Evolutionary conservation across 2,329 filamentous ascomycete species (phyloP).

Genomic region (Lachnellula suecica): DNA sequence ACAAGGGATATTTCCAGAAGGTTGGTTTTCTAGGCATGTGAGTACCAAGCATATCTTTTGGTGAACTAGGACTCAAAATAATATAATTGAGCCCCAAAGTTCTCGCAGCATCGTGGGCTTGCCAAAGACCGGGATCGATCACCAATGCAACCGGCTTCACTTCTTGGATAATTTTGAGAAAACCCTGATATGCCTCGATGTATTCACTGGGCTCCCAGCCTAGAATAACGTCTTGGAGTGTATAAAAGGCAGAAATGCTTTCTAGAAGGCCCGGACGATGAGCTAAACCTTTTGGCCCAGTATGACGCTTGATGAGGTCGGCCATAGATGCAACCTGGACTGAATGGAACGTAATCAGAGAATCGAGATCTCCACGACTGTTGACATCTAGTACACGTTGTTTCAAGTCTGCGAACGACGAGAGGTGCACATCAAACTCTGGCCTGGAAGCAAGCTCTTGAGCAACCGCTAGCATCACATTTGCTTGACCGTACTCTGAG

Average conservation of each 20-base stretch:
- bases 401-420: constrained; percentile 40
- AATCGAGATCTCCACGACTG: no score
- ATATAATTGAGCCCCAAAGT: constrained; percentile 34
- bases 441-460: constrained; percentile 39
- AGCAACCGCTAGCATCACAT: constrained; percentile 43
- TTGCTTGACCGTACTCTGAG: constrained; percentile 46
- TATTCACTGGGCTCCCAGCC: constrained; percentile 42
- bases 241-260: no score
- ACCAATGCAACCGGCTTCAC: constrained; percentile 41
- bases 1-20: no score
- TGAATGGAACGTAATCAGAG: no score
- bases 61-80: constrained; percentile 44
- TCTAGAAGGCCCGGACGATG: no score
- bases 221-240: no score
- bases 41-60: constrained; percentile 45
- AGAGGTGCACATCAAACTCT: constrained; percentile 43
- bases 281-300: no score
- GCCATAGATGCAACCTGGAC: no score
- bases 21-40: constrained; percentile 28
- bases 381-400: constrained; percentile 29
- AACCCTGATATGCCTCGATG: constrained; percentile 38
- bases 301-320: no score
- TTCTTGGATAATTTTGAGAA: constrained; percentile 37
- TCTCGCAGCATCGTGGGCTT: constrained; percentile 42
- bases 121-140: constrained; percentile 43